Conservation (phyloP, 495 filamentous ascomycete genomes). For the Diplogelasinospora grovesii region DNA sequence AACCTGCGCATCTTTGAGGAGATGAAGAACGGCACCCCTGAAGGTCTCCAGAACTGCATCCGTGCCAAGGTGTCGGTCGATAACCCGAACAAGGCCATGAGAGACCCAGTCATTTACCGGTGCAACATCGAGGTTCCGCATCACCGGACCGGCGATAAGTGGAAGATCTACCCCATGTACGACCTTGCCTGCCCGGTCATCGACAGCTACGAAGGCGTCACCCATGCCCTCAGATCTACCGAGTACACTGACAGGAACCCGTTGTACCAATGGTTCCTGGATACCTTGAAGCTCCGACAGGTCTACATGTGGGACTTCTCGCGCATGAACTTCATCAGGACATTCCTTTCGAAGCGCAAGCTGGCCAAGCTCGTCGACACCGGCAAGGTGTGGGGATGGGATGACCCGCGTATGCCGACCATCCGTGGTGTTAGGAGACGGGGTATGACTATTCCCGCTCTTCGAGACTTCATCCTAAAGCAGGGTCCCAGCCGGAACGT, state of each 20-base stretch:
- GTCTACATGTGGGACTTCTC: constrained; percentile 98
- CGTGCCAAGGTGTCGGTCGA: constrained; percentile 83
- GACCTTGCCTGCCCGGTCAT: constrained; percentile 91
- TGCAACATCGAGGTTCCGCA: constrained; percentile 70
- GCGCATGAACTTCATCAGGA: constrained; percentile 91
- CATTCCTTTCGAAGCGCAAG: constrained; percentile 78
- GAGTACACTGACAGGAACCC: constrained; percentile 97
- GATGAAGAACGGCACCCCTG: constrained; percentile 75
- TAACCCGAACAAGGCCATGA: constrained; percentile 77
- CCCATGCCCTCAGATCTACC: constrained; percentile 89
- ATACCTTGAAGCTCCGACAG: constrained; percentile 73
- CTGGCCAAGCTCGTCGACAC: constrained; percentile 86
- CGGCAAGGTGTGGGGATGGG: constrained; percentile 86
- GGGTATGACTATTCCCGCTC: constrained; percentile 85
- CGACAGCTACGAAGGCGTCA: constrained; percentile 85
- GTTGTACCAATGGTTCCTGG: constrained; percentile 94
- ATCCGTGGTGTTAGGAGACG: constrained; percentile 80
- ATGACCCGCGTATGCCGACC: constrained; percentile 91
- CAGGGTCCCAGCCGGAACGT: constrained; percentile 88
- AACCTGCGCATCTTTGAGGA: constrained; percentile 74
- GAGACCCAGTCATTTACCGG: constrained; percentile 93
- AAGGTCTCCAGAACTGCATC: constrained; percentile 76
- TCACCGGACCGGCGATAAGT: constrained; percentile 80
- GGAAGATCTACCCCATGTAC: constrained; percentile 96
- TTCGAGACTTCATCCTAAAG: constrained; percentile 88